Conservation (phyloP, 352 stramenopile genomes). For the Phytophthora lateralis region DNA sequence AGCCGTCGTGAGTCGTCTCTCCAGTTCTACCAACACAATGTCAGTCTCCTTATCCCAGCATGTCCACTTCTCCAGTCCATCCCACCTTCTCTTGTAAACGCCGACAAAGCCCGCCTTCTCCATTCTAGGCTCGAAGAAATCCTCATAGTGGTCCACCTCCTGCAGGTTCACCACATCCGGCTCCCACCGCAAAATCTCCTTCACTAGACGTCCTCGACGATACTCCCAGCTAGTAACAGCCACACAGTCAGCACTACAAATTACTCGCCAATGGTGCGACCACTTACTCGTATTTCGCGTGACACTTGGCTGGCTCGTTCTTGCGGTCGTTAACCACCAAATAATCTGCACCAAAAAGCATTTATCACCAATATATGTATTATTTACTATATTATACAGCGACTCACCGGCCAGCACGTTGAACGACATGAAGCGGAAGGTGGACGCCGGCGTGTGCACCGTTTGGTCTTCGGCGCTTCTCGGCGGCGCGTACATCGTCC, state of each 20-base stretch:
- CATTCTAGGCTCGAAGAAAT: constrained; percentile 74
- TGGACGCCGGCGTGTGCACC: constrained; percentile 27
- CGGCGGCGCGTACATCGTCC: constrained; percentile 57
- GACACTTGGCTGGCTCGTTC: constrained; percentile 33
- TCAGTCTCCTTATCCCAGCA: background rate
- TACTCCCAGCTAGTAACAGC: constrained; percentile 48
- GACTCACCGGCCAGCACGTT: constrained; percentile 69
- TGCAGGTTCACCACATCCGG: constrained; percentile 67
- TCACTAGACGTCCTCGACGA: constrained; percentile 47
- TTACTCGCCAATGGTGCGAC: background rate
- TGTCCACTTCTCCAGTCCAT: background rate
- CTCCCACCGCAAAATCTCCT: constrained; percentile 56
- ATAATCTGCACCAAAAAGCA: constrained; percentile 48
- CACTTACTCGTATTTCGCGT: constrained; percentile 57
- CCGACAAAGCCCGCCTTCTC: constrained; percentile 54
- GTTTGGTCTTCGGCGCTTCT: constrained; percentile 21
- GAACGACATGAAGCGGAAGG: constrained; percentile 74
- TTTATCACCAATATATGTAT: too few species aligned
- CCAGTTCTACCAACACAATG: constrained; percentile 43
- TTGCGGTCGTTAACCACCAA: constrained; percentile 43
- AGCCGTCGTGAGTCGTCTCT: constrained; percentile 64
- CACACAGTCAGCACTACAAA: background rate
- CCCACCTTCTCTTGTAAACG: constrained; percentile 64
- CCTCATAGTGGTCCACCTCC: constrained; percentile 74
- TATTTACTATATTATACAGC: background rate